Conservation (phyloP, 495 filamentous ascomycete species). For the Glonium stellatum region DNA sequence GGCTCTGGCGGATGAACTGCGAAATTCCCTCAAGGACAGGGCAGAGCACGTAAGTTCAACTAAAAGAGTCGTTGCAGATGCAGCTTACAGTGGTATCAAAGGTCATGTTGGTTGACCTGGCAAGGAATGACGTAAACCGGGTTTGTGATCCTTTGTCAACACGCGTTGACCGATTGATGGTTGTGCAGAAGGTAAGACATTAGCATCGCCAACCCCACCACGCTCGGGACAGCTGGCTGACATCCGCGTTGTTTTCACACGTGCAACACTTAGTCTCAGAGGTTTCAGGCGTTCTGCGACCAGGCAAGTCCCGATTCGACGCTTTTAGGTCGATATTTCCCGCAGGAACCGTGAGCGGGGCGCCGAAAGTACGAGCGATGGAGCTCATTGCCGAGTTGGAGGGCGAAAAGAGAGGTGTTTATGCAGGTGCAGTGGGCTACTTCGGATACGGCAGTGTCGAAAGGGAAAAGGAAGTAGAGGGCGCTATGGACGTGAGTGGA, state of each 20-base stretch:
- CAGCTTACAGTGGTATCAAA: slow-evolving; percentile 18
- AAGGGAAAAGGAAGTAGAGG: slow-evolving; percentile 45
- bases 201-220: not conserved
- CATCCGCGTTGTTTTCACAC: slow-evolving; percentile 66
- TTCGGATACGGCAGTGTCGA: slow-evolving; percentile 61
- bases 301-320: slow-evolving; percentile 84
- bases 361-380: slow-evolving; percentile 95
- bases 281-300: slow-evolving; percentile 77
- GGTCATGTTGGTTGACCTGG: slow-evolving; percentile 98
- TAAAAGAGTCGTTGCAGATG: not conserved
- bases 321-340: slow-evolving; percentile 91
- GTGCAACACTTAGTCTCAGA: slow-evolving; percentile 96
- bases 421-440: slow-evolving; percentile 95
- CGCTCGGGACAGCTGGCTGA: not conserved
- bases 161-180: slow-evolving; percentile 86
- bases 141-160: slow-evolving; percentile 88
- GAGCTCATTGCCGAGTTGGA: slow-evolving; percentile 93
- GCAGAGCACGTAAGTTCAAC: slow-evolving; percentile 60
- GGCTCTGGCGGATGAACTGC: slow-evolving; percentile 67
- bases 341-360: slow-evolving; percentile 77
- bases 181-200: slow-evolving; percentile 56
- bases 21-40: slow-evolving; percentile 78
- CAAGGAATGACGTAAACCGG: slow-evolving; percentile 92
- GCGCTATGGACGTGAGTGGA: slow-evolving; percentile 69
- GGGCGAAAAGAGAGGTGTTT: slow-evolving; percentile 86